Conservation (phyloP, 768 basidiomycete species). For the Rhodotorula paludigena region DNA sequence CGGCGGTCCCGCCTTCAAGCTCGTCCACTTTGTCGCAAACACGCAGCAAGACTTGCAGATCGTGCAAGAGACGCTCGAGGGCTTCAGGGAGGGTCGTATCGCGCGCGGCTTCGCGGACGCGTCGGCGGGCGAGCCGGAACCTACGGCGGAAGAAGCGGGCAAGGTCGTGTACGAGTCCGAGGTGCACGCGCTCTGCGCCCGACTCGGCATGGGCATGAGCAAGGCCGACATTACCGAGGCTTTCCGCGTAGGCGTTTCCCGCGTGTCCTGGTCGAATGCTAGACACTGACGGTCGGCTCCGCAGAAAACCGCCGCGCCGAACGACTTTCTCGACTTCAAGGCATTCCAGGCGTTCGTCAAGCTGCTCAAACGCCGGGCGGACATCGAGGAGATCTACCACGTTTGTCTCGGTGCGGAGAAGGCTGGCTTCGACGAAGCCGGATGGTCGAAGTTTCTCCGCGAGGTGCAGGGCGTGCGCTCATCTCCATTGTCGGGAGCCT, state of each 20-base stretch:
- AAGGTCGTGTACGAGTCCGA: slow-evolving; percentile 30
- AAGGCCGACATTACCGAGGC: slow-evolving; percentile 24
- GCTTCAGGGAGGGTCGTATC: slow-evolving; percentile 21
- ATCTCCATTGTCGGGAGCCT: neutral
- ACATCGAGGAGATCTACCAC: slow-evolving; percentile 59
- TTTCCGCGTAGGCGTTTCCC: slow-evolving; percentile 15
- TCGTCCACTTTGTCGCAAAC: slow-evolving; percentile 32
- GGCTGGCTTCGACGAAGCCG: slow-evolving; percentile 44
- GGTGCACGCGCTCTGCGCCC: slow-evolving; percentile 21
- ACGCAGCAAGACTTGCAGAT: slow-evolving; percentile 13
- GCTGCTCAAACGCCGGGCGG: slow-evolving; percentile 74
- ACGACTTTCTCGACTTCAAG: slow-evolving; percentile 59
- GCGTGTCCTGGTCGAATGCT: too few species aligned
- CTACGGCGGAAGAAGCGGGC: neutral
- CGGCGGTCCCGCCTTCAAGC: slow-evolving; percentile 27
- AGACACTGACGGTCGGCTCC: neutral
- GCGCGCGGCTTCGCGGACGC: slow-evolving; percentile 10
- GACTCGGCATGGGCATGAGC: slow-evolving; percentile 34
- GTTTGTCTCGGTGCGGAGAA: neutral
- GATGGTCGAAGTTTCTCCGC: slow-evolving; percentile 57
- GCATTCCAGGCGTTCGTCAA: slow-evolving; percentile 80
- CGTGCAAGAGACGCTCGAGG: slow-evolving; percentile 29
- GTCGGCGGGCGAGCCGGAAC: neutral
- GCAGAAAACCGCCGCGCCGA: slow-evolving; percentile 30
- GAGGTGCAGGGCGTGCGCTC: slow-evolving; percentile 54